Evolutionary conservation across 441 rosid species (phyloP).

Genomic region (Erodium trifolium): DNA sequence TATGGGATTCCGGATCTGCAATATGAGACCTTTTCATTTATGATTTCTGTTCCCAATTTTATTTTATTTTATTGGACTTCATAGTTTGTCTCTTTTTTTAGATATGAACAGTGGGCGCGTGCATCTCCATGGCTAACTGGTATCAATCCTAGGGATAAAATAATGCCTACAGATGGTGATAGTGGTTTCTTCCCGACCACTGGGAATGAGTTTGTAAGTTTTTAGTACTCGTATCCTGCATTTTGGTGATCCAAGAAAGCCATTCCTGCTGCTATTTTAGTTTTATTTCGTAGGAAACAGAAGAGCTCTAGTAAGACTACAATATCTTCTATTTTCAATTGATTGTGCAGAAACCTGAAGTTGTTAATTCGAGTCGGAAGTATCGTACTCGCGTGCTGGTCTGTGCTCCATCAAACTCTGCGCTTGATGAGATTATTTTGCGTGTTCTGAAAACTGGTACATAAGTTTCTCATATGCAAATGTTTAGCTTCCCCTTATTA

Average conservation of each 20-base stretch:
- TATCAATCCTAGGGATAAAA: slow-evolving; percentile 71
- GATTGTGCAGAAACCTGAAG: slow-evolving; percentile 72
- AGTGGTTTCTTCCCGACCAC: slow-evolving; percentile 82
- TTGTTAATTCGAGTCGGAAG: slow-evolving; percentile 58
- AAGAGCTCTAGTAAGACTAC: neutral
- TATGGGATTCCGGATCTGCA: neutral
- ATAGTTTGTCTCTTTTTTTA: slow-evolving; percentile 25
- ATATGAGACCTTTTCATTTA: neutral
- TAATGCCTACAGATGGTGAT: slow-evolving; percentile 77
- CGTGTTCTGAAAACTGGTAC: slow-evolving; percentile 74
- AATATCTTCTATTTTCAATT: slow-evolving; percentile 12
- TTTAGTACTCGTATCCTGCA: slow-evolving; percentile 15
- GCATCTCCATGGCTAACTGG: slow-evolving; percentile 87
- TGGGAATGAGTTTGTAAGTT: slow-evolving; percentile 80
- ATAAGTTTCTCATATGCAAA: slow-evolving; percentile 17
- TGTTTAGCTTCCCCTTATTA: neutral
- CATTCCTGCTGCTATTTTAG: too few species aligned
- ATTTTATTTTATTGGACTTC: slow-evolving; percentile 12
- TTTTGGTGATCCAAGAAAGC: slow-evolving; percentile 6
- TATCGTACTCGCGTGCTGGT: slow-evolving; percentile 75
- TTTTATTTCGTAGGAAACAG: too few species aligned
- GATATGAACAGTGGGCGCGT: slow-evolving; percentile 61
- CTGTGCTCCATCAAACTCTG: slow-evolving; percentile 97
- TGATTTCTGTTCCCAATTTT: neutral
- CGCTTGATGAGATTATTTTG: slow-evolving; percentile 91